Evolutionary conservation across 148 eudicot genomes (phyloP).

Genomic region (Vaccinium darrowii): DNA sequence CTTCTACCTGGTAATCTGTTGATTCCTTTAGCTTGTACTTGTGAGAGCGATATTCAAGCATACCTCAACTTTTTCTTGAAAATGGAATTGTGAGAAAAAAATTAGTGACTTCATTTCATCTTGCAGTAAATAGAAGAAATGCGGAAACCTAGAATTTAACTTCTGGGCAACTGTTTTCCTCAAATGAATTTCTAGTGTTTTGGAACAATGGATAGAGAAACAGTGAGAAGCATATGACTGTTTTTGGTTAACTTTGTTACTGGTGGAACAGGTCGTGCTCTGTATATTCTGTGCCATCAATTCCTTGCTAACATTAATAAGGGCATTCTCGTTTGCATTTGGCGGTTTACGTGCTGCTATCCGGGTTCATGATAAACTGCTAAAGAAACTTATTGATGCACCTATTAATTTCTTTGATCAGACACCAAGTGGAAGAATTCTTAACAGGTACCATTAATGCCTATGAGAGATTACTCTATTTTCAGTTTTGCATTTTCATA

Average conservation of each 20-base stretch:
- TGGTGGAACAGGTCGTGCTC: constrained; percentile 58
- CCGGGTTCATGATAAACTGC: constrained; percentile 64
- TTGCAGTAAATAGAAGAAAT: neutral
- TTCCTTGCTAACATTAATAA: constrained; percentile 70
- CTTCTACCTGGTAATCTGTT: constrained; percentile 66
- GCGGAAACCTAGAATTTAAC: neutral
- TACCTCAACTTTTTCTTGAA: neutral
- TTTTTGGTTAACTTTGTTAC: neutral
- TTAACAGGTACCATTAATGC: constrained; percentile 61
- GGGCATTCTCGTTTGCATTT: constrained; percentile 95
- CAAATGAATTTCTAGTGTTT: neutral
- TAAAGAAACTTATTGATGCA: constrained; percentile 67
- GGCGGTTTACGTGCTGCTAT: constrained; percentile 94
- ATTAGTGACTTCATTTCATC: neutral
- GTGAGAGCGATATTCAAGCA: neutral
- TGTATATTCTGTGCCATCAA: constrained; percentile 69
- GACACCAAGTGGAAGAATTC: constrained; percentile 91
- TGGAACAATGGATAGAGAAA: neutral
- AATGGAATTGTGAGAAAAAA: neutral
- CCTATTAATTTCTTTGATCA: constrained; percentile 82
- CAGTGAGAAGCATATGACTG: neutral
- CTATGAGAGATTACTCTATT: neutral
- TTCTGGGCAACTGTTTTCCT: neutral
- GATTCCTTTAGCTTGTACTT: constrained; percentile 5
- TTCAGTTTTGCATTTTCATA: constrained; percentile 7